Base-by-base conservation (phyloP, 441 rosid genomes). In the Pelargonium citronellum region DNA sequence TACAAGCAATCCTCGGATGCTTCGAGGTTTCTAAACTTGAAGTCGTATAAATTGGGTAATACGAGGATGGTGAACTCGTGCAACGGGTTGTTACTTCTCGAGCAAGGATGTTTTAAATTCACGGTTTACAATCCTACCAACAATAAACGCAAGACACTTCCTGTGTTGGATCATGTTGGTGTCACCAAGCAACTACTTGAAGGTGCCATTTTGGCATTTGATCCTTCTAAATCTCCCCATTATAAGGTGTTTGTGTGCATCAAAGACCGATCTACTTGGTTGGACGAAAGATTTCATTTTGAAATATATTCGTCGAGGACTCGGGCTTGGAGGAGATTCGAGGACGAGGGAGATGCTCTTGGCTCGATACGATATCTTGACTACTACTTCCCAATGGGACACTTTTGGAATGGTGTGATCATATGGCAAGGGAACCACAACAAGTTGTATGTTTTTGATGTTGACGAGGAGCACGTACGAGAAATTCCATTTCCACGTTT, bases 1-100 rank as follows among this genome's bases (percentile, higher is more conserved):
- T 16, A 17, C 17, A 53, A 53, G 8, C 2, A 15, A 53, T 7
- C 43, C 43, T 39, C 10, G 43, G 43, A 39, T 7, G 10, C 43
- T 39, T 39, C 22, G 8, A 53, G 6, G 20, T 6, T 1, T 53
- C 7, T 22, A 6, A 53, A 15, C 60, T 53, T 53, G 60, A 15
- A n/a, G 1, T 53, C 60, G 2, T 53, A 53, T 17, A 15, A 53
- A 7, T 7, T 53, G 20, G 17, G 20, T 15, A 53, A 17, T 53
- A 53, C 60, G 60, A 53, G 60, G 9, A 53, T 53, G 60, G 60
- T 53, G 60, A 53, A 17, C 17, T 53, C 60, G 16, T 53, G 60
- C 60, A 53, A 53, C 20, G 60, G 60, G 0, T 16, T 53, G 60
- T 17, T 53, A 16, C 60, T 53, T 15, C 60, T 53, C 20, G 60